A percentile compares a stretch with the other conserved stretches of the same genome.
These are phyloP conservation scores for Lactarius trivialis DNA, from an alignment of 768 basidiomycete genomes.

Conservation along the genomic window DNA sequence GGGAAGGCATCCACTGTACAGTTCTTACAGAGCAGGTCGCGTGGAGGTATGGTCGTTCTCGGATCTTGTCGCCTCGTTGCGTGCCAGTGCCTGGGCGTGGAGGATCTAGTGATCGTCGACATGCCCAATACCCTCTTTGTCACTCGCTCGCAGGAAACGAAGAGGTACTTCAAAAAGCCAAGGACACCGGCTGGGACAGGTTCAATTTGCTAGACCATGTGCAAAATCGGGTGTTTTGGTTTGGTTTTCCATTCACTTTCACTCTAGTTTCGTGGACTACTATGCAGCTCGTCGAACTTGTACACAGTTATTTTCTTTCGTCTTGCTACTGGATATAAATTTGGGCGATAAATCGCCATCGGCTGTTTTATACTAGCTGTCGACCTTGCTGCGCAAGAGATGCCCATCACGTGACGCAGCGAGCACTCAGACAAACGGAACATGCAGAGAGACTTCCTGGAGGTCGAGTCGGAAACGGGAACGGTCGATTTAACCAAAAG, in stretches of 20 bases:
- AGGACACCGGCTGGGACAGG: constrained; percentile 70
- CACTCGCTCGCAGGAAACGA: constrained; percentile 85
- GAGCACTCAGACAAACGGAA: too few species aligned
- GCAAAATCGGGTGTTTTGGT: not conserved
- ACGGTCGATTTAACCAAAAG: too few species aligned
- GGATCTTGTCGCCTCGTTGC: constrained; percentile 78
- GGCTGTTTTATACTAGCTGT: too few species aligned
- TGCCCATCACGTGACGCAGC: too few species aligned
- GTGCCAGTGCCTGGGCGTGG: constrained; percentile 79
- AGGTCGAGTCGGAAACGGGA: too few species aligned
- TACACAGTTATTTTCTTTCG: not conserved
- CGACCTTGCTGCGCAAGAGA: too few species aligned
- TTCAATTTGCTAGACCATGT: constrained; percentile 43
- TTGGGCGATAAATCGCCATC: too few species aligned
- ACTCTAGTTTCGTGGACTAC: not conserved
- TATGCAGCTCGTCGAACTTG: constrained; percentile 2
- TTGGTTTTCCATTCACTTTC: not conserved
- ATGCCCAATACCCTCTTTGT: constrained; percentile 89
- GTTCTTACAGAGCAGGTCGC: constrained; percentile 90
- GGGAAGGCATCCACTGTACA: too few species aligned
- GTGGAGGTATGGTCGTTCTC: constrained; percentile 85
- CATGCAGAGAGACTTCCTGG: too few species aligned
- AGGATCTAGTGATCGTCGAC: constrained; percentile 85
- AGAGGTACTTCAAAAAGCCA: constrained; percentile 77
- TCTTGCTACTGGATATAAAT: not conserved